These are phyloP conservation scores for Penicillium sp. DNA, from an alignment of 2,329 filamentous ascomycete genomes.

Conservation along the genomic window DNA sequence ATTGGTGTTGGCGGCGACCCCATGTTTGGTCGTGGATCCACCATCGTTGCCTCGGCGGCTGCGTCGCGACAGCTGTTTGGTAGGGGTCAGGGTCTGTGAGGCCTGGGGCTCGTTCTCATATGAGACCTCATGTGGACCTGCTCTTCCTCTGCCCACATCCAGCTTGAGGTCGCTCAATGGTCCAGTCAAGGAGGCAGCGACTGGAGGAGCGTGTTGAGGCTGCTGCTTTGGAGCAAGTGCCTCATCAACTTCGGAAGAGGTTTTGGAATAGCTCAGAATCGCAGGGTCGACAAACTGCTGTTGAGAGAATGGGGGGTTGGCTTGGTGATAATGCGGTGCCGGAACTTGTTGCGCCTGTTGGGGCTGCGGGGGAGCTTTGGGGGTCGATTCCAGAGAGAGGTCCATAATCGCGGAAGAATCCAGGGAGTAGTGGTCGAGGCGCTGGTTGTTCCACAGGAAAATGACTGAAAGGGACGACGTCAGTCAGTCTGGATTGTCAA, in stretches of 20 bases:
- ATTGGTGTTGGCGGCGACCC: slow-evolving; percentile 31
- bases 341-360: slow-evolving; percentile 16
- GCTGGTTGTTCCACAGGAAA: slow-evolving; percentile 50
- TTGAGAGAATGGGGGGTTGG: slow-evolving; percentile 31
- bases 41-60: slow-evolving; percentile 47
- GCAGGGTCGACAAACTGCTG: slow-evolving; percentile 71
- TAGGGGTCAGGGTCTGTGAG: slow-evolving; percentile 18
- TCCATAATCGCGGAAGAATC: slow-evolving; percentile 57
- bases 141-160: slow-evolving; percentile 23
- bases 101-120: slow-evolving; percentile 18
- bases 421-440: slow-evolving; percentile 51
- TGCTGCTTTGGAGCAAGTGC: slow-evolving; percentile 25
- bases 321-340: slow-evolving; percentile 8
- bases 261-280: slow-evolving; percentile 63
- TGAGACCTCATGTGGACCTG: slow-evolving; percentile 6
- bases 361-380: slow-evolving; percentile 14
- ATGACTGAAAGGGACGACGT: slow-evolving; percentile 41
- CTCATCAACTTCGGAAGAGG: slow-evolving; percentile 15
- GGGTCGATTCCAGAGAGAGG: slow-evolving; percentile 36
- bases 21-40: slow-evolving; percentile 36
- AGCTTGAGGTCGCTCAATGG: slow-evolving; percentile 44
- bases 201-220: slow-evolving; percentile 7
- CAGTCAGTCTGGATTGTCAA: background rate
- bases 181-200: slow-evolving; percentile 42
- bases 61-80: slow-evolving; percentile 33